Evolutionary conservation across 805 yeast species (phyloP), one percentile per base, ranked within the genome.

Genomic region (Cyberlindnera mississippiensis): DNA sequence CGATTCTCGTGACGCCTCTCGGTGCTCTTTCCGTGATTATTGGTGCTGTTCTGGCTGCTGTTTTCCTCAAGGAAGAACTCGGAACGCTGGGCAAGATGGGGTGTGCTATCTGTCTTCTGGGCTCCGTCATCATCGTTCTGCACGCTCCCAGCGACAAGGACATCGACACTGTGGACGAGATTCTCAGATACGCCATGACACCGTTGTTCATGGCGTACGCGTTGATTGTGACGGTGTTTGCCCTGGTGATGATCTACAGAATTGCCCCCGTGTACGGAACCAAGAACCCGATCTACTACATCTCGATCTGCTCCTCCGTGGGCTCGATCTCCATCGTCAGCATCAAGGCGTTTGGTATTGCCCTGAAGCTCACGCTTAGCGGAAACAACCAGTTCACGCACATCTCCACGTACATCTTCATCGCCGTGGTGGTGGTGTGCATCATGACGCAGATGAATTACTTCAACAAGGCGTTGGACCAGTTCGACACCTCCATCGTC

Each of bases 101-200:
- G 3, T 89, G 96, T 67, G 95, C 95, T 20, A 84, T 87, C 41
- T 88, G 96, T 60, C 64, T 88, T 39, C 71, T 89, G 59, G 96
- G 96, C 1, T 81, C 95, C 2, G 88, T 88, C 16, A 84, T 88
- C 44, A 89, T 88, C 45, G 89, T 88, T 17, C 67, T 88, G 45
- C 96, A 88, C 59, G 96, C 96, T 22, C 96, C 96, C 19, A 87
- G 89, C n/a, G 96, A 88, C 63, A 85, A 84, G 63, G 96, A 88
- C 49, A 80, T 88, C 44, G 71, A 76, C 48, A 88, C 96, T 0
- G 93, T 88, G 32, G 96, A 88, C 61, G 96, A 88, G 64, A 87
- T 89, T 47, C 68, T 88, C 58, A 68, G 71, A 7, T 87, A 86
- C 57, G 96, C 96, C 9, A 72, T 80, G 47, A 78, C 78, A 44